phyloP scores from a whole-genome alignment of 768 basidiomycete species.

The Kwoniella sp. region DNA sequence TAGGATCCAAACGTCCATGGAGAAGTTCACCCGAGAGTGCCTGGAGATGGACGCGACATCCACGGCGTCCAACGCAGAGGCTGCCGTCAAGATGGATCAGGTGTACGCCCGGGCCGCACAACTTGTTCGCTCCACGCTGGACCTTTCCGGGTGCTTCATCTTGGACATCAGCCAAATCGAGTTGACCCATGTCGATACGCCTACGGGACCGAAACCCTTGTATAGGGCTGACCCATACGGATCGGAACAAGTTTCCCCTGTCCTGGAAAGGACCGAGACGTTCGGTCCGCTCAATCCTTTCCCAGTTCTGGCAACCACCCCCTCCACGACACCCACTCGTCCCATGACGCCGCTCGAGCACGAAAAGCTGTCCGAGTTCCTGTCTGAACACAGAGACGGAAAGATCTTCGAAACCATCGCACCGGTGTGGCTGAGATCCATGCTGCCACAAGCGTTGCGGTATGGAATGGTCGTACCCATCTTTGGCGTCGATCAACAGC shows the following conservation, averaged over 20 bases:
- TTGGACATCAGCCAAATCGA: constrained; percentile 91
- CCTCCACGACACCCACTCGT: constrained; percentile 36
- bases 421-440: constrained; percentile 73
- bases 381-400: constrained; percentile 74
- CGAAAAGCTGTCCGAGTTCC: constrained; percentile 68
- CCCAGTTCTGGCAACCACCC: constrained; percentile 43
- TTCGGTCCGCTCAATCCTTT: constrained; percentile 47
- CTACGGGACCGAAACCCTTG: constrained; percentile 41
- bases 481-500: constrained; percentile 86
- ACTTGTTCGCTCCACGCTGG: constrained; percentile 81
- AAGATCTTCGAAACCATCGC: constrained; percentile 81
- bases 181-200: constrained; percentile 64
- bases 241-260: constrained; percentile 18
- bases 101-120: constrained; percentile 87
- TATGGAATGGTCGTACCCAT: constrained; percentile 89
- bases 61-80: constrained; percentile 50
- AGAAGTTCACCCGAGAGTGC: constrained; percentile 89
- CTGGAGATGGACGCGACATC: constrained; percentile 75
- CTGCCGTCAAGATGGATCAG: constrained; percentile 66
- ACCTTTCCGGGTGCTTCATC: constrained; percentile 85
- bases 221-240: constrained; percentile 51
- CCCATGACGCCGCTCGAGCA: constrained; percentile 69
- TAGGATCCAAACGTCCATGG: constrained; percentile 93
- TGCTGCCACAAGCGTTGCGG: constrained; percentile 74
- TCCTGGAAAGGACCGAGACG: constrained; percentile 36